Conservation (phyloP, 805 yeast genomes). For the Metschnikowia dekortorum region DNA sequence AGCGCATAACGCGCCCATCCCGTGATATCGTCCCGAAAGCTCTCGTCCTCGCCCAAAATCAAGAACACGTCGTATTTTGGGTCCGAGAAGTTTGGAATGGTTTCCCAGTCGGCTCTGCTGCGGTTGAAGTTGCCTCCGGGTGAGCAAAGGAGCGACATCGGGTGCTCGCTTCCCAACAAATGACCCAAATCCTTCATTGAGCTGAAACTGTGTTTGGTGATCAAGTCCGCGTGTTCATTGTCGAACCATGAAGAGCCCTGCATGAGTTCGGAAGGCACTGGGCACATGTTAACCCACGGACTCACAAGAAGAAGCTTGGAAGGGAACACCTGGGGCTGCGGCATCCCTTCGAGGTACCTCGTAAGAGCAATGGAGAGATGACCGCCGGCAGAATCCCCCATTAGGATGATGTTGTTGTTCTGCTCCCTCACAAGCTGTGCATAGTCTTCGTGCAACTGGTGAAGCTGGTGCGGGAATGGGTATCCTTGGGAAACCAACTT, state of each 20-base stretch:
- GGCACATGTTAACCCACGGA: constrained; percentile 37
- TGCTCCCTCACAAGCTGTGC: constrained; percentile 17
- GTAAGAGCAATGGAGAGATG: constrained; percentile 30
- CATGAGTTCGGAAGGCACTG: constrained; percentile 16
- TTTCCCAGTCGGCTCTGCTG: constrained; percentile 27
- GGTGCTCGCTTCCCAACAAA: constrained; percentile 13
- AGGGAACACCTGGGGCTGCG: constrained; percentile 20
- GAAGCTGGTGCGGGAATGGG: constrained; percentile 30
- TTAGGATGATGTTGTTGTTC: constrained; percentile 25
- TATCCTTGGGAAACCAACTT: constrained; percentile 27
- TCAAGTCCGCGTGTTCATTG: constrained; percentile 17
- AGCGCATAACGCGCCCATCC: constrained; percentile 33
- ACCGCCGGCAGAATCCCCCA: constrained; percentile 45
- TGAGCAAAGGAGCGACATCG: constrained; percentile 16
- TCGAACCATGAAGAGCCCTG: constrained; percentile 36
- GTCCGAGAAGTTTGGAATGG: constrained; percentile 27
- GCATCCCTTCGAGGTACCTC: constrained; percentile 21
- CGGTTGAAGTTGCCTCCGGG: constrained; percentile 25
- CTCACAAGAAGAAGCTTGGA: constrained; percentile 24
- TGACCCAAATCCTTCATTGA: constrained; percentile 6
- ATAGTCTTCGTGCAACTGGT: constrained; percentile 28
- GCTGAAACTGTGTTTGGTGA: constrained; percentile 10
- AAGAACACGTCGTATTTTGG: constrained; percentile 26
- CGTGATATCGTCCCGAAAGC: constrained; percentile 36
- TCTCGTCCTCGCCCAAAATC: constrained; percentile 39